phyloP scores from a whole-genome alignment of 306 rosid species.

The Quercus berberidifolia region DNA sequence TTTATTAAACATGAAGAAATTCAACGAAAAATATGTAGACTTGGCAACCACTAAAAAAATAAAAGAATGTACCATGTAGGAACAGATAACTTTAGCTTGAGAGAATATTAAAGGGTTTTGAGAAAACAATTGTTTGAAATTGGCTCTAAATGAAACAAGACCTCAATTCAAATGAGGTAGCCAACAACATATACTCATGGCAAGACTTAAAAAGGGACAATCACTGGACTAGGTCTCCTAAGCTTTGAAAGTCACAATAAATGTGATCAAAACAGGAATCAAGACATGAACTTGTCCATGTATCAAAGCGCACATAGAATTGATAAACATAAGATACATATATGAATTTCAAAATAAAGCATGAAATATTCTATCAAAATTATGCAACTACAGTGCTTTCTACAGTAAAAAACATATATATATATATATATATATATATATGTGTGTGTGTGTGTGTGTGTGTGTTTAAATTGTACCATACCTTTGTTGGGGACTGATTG shows the following conservation, averaged over 20 bases:
- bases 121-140: too few species aligned
- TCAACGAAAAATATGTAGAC: neutral
- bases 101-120: too few species aligned
- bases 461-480: conserved; percentile 31
- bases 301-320: too few species aligned
- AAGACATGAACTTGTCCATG: too few species aligned
- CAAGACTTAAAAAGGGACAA: neutral
- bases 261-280: neutral
- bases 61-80: too few species aligned
- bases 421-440: too few species aligned
- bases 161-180: neutral
- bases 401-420: too few species aligned
- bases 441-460: neutral
- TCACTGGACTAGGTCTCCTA: neutral
- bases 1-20: neutral
- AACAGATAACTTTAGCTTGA: too few species aligned
- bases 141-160: too few species aligned
- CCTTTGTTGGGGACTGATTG: conserved; percentile 83
- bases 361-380: neutral
- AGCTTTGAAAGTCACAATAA: neutral
- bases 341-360: neutral
- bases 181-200: neutral
- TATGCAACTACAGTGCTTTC: too few species aligned
- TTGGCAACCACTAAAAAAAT: neutral
- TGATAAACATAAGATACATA: too few species aligned